These are phyloP conservation scores for Odonthalia washingtoniensis DNA, from an alignment of 31 red algal species.

Conservation along the genomic window DNA sequence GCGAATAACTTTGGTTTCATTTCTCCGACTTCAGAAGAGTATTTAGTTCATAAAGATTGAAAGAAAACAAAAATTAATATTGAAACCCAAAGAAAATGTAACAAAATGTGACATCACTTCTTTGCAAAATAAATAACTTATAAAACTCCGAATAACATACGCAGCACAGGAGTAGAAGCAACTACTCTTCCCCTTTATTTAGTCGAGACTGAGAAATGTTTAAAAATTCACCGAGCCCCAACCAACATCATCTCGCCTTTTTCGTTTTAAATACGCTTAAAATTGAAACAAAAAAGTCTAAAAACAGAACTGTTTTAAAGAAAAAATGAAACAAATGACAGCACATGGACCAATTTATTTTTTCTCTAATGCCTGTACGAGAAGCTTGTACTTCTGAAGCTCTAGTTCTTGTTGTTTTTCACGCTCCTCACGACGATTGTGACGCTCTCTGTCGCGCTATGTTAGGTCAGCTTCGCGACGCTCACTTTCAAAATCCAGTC, in stretches of 20 bases:
- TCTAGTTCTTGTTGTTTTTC: not conserved
- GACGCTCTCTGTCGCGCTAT: not conserved
- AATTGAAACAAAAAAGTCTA: not conserved
- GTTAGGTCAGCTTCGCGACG: not conserved
- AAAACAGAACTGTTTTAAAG: not conserved
- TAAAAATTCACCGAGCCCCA: too few relatives aligned
- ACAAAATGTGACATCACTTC: too few relatives aligned
- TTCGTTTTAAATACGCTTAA: not conserved
- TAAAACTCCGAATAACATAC: not conserved
- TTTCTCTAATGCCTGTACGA: not conserved
- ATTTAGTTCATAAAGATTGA: too few relatives aligned
- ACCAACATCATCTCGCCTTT: too few relatives aligned
- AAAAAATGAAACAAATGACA: not conserved
- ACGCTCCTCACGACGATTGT: slow-evolving; percentile 7
- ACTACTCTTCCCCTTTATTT: not conserved
- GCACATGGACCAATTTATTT: not conserved
- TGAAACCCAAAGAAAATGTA: too few relatives aligned
- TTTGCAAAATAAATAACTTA: not conserved
- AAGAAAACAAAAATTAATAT: too few relatives aligned
- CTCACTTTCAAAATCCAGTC: slow-evolving; percentile 15
- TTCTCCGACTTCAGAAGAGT: not conserved
- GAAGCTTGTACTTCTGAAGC: not conserved
- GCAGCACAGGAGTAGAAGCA: not conserved
- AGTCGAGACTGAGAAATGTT: too few relatives aligned
- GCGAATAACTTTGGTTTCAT: not conserved